These are phyloP conservation scores for Sclerotinia borealis DNA, from an alignment of 2,329 filamentous ascomycete species.

Conservation along the genomic window DNA sequence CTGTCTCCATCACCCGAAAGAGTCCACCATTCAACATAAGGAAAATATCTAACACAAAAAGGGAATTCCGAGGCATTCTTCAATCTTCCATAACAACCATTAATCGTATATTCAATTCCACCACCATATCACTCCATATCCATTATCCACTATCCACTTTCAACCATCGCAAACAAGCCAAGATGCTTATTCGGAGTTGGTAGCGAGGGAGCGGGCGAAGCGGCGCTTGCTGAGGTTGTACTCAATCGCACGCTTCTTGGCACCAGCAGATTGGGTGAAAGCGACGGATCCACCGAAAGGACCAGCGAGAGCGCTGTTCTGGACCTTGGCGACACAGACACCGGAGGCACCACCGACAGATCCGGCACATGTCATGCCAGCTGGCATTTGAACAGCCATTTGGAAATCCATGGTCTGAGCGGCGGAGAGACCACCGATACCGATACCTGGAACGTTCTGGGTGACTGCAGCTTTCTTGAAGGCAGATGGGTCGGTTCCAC, in stretches of 20 bases:
- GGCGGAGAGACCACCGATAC: slow-evolving; percentile 45
- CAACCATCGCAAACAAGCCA: neutral
- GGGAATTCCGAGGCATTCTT: neutral
- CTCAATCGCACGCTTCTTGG: slow-evolving; percentile 56
- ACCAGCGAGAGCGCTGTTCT: slow-evolving; percentile 55
- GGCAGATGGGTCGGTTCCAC: slow-evolving; percentile 52
- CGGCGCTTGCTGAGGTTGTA: slow-evolving; percentile 38
- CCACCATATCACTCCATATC: neutral
- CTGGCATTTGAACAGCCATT: slow-evolving; percentile 58
- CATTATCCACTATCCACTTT: neutral
- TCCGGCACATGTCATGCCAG: slow-evolving; percentile 60
- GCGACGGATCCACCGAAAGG: slow-evolving; percentile 62
- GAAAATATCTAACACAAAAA: slow-evolving; percentile 4
- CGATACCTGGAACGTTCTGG: slow-evolving; percentile 52
- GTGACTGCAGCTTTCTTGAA: slow-evolving; percentile 55
- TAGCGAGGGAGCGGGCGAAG: slow-evolving; percentile 29
- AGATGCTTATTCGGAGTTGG: slow-evolving; percentile 19
- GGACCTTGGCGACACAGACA: slow-evolving; percentile 60
- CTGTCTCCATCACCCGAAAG: neutral
- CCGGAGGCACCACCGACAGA: slow-evolving; percentile 51
- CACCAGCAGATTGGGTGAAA: slow-evolving; percentile 54
- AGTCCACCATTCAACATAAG: neutral
- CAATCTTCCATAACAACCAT: slow-evolving; percentile 3
- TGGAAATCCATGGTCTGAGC: slow-evolving; percentile 59
- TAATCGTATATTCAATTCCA: neutral